These are phyloP conservation scores for Cunninghamia lanceolata DNA, from an alignment of 75 land plant genomes.

Conservation along the genomic window DNA sequence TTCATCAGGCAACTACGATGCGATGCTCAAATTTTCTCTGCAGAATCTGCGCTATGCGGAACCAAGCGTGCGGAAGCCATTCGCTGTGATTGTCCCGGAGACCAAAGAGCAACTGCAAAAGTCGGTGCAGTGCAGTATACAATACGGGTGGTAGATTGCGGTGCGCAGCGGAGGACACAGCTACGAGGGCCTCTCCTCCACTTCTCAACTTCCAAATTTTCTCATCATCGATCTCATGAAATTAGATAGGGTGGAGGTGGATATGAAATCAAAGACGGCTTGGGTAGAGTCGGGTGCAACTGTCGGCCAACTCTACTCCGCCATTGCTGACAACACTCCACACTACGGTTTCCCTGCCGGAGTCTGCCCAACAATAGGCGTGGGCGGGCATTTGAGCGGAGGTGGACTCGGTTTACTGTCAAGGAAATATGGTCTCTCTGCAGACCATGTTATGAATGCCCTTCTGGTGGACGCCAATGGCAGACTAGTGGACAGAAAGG, in stretches of 20 bases:
- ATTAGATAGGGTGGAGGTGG: slow-evolving; percentile 10
- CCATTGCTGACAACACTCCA: slow-evolving; percentile 16
- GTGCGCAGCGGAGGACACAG: slow-evolving; percentile 40
- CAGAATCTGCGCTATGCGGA: not conserved
- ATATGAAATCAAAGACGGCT: slow-evolving; percentile 8
- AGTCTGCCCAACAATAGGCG: slow-evolving; percentile 38
- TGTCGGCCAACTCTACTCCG: slow-evolving; percentile 37
- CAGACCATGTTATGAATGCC: slow-evolving; percentile 40
- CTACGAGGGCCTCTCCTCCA: slow-evolving; percentile 25
- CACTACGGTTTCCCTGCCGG: slow-evolving; percentile 42
- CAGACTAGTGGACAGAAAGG: slow-evolving; percentile 11
- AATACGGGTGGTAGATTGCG: not conserved
- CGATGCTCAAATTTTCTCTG: not conserved
- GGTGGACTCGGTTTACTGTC: slow-evolving; percentile 35
- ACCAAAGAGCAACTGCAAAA: not conserved
- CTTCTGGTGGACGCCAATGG: slow-evolving; percentile 26
- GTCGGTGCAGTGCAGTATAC: slow-evolving; percentile 12
- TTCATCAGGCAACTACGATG: not conserved
- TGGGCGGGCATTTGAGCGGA: slow-evolving; percentile 47
- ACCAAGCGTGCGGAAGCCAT: not conserved
- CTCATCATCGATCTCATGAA: slow-evolving; percentile 27
- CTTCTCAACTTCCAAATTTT: slow-evolving; percentile 1
- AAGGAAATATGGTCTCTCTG: slow-evolving; percentile 28
- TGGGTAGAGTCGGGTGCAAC: slow-evolving; percentile 51
- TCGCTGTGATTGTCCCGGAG: slow-evolving; percentile 19